These are phyloP conservation scores for Cordia subcordata DNA, from an alignment of 257 asterid genomes.

Conservation along the genomic window DNA sequence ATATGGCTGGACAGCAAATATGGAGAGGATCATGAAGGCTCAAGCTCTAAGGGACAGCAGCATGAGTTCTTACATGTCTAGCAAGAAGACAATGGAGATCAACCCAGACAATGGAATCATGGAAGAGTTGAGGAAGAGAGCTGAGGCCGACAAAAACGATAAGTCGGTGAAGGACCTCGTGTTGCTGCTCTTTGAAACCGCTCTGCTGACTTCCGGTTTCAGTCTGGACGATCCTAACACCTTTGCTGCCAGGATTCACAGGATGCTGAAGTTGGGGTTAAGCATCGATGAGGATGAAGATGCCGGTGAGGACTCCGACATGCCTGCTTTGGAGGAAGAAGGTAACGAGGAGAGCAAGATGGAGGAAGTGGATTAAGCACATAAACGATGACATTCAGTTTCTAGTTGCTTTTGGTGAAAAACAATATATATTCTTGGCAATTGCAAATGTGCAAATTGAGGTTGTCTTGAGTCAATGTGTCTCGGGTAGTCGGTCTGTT, in stretches of 20 bases:
- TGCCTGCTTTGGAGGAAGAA: conserved; percentile 36
- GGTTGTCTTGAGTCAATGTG: too few species aligned
- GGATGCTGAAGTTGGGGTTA: conserved; percentile 40
- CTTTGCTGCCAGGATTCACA: conserved; percentile 35
- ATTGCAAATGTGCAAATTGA: too few species aligned
- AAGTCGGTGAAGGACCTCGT: conserved; percentile 38
- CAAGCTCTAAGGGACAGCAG: conserved; percentile 35
- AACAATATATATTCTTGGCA: too few species aligned
- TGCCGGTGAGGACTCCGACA: conserved; percentile 21
- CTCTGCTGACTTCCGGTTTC: conserved; percentile 39
- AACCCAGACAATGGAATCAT: conserved; percentile 39
- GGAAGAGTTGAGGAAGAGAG: conserved; percentile 44
- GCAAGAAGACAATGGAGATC: conserved; percentile 46
- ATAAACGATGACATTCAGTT: too few species aligned
- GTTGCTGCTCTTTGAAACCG: conserved; percentile 37
- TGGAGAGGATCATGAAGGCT: conserved; percentile 46
- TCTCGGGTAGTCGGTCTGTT: too few species aligned
- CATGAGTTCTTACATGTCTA: conserved; percentile 38
- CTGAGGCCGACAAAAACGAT: conserved; percentile 38
- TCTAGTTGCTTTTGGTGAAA: too few species aligned
- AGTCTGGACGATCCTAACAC: conserved; percentile 45
- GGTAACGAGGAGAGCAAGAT: conserved; percentile 35
- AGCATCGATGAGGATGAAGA: conserved; percentile 36
- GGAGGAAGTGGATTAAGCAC: conserved; percentile 31
- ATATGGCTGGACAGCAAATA: conserved; percentile 36